Base-by-base conservation (phyloP, 148 eudicot species). In the Rhododendron molle region DNA sequence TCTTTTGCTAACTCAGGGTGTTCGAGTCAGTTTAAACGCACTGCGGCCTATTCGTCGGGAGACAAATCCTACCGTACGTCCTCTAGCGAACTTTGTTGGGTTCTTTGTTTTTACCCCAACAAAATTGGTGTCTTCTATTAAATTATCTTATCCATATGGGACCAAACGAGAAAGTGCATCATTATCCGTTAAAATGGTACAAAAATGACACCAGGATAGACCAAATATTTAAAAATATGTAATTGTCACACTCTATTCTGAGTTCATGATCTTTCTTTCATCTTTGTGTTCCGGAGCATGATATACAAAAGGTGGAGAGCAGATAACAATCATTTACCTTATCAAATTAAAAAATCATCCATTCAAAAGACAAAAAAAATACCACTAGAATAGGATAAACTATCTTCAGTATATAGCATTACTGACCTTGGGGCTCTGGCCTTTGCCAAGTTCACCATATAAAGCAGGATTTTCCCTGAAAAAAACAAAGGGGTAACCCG, bases 361-460 rank as follows among this genome's bases (percentile, higher is more conserved):
- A 14, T 52, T 52, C 20, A 40, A 38, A 7, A 83, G 10, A 83
- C 7, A 56, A 23, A 54, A 56, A 23, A 54, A 54, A 62, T 20
- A 7, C 36, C 11, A 74, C 2, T 26, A 20, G 18, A 56, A 58
- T 21, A 12, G 16, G 44, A 71, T 38, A 38, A 4, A 74, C 3
- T 47, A 18, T 74, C 30, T 20, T 26, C 38, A 7, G 50, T 8
- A 38, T 38, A 38, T 8, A 36, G 21, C 32, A 8, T 60, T 11
- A 65, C 87, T 73, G 3, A 96, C 99, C 97, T 96, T 94, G 2
- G 99, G 99, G 85, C 91, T 90, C 86, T 96, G 99, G 67, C 94
- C 95, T 79, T 89, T 88, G 77, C 95, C 94, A 83, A 96, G 98
- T 89, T 91, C 89, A 30, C 87, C 89, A 83, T 80, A 95, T 86